Conservation (phyloP, 495 filamentous ascomycete species). For the Penicillium odoratum region DNA sequence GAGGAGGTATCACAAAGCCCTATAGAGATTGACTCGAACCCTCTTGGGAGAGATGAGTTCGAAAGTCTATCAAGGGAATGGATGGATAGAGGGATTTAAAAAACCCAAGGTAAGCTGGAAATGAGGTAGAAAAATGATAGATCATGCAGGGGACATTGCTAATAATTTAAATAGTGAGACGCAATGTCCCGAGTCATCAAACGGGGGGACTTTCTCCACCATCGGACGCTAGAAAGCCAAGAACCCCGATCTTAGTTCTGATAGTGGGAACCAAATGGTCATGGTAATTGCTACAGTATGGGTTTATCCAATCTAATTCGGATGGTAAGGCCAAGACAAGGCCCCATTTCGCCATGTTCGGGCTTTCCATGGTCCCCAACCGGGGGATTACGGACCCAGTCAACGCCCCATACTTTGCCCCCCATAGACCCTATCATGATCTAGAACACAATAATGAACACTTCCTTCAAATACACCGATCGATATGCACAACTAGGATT, state of each 20-base stretch:
- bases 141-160: constrained; percentile 28
- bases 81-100: background rate
- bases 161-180: constrained; percentile 28
- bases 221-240: constrained; percentile 21
- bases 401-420: background rate
- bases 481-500: background rate
- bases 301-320: constrained; percentile 22
- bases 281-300: constrained; percentile 22
- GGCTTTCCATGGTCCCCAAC: constrained; percentile 12
- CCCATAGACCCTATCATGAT: background rate
- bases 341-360: constrained; percentile 15
- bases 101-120: constrained; percentile 3
- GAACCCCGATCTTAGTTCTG: constrained; percentile 25
- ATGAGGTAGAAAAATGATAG: constrained; percentile 22
- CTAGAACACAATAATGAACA: background rate
- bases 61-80: constrained; percentile 6
- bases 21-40: no score
- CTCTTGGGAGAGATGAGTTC: background rate
- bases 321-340: constrained; percentile 26
- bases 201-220: constrained; percentile 19
- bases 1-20: constrained; percentile 7
- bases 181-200: constrained; percentile 1
- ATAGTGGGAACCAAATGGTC: constrained; percentile 27
- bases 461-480: background rate
- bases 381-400: constrained; percentile 27